Base-by-base conservation (phyloP, 495 filamentous ascomycete species). In the Tuber indicum region DNA sequence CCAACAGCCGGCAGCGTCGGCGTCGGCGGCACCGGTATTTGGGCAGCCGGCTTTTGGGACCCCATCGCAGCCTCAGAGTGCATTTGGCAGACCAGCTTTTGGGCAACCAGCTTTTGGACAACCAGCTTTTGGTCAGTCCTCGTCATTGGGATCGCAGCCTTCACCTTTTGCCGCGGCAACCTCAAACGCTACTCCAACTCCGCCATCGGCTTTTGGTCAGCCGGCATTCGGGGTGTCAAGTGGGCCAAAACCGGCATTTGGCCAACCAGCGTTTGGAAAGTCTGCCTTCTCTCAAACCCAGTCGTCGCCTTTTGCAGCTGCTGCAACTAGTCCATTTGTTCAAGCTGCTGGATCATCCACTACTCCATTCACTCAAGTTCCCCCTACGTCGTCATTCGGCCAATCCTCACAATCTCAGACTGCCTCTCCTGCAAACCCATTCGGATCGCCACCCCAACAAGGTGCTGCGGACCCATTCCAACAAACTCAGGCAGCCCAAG, bases 1-100 rank as follows among this genome's bases (percentile, higher is more conserved):
- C 17, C 58, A 66, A 26, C 58, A 66, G 14, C 58, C 58, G 58
- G n/a, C 32, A 32, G 32, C 32, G 32, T 32, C 58, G 49, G 79
- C 84, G 3, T 75, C 84, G 19, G n/a, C 74, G 73, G 69, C 79
- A 75, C 76, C 80, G 1, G 75, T 79, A 21, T 84, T 85, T 52
- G 84, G 84, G 2, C 83, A 84, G 49, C 75, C 85, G 23, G 81
- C 82, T 42, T 82, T 86, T 58, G 84, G 86, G 23, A 52, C 73
- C 6, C 41, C 83, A 14, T 32, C 82, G 7, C 75, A 82, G 26
- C 43, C 81, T 19, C 85, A 87, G 77, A 80, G 81, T 12, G 78
- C 84, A 23, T 84, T 86, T 69, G 84, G 84, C 7, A 79, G 82
- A 66, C 77, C 82, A 8, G 76, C 79, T 3, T 83, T 83, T 44